phyloP scores from a whole-genome alignment of 2,329 filamentous ascomycete species.

The Lasiodiplodia sp. region DNA sequence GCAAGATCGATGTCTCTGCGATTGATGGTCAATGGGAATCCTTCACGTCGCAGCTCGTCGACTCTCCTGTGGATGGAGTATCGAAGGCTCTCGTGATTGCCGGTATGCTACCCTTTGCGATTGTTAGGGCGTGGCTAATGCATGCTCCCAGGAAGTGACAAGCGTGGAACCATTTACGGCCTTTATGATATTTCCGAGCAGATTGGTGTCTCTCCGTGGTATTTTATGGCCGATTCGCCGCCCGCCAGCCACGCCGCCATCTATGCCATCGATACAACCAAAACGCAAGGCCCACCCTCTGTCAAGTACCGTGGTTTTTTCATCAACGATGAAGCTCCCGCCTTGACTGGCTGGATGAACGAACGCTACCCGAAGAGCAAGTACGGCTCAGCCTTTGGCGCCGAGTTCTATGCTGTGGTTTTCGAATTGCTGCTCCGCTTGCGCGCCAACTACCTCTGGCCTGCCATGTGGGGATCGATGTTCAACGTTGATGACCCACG shows the following conservation, averaged over 20 bases:
- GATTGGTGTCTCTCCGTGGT: constrained; percentile 75
- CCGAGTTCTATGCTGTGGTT: constrained; percentile 72
- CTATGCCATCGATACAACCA: constrained; percentile 62
- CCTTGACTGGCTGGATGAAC: constrained; percentile 71
- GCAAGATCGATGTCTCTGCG: constrained; percentile 64
- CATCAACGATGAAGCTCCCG: constrained; percentile 74
- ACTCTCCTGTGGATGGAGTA: constrained; percentile 64
- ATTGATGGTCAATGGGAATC: constrained; percentile 74
- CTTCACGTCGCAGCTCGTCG: constrained; percentile 67
- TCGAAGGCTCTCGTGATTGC: constrained; percentile 70
- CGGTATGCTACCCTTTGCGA: constrained; percentile 40
- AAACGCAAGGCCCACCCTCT: constrained; percentile 65
- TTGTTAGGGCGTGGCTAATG: neutral
- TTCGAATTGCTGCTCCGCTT: constrained; percentile 75
- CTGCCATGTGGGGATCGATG: constrained; percentile 74
- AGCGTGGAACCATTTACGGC: constrained; percentile 72
- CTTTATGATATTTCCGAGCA: constrained; percentile 76
- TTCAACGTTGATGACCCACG: constrained; percentile 74
- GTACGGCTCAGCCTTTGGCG: constrained; percentile 51
- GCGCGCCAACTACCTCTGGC: constrained; percentile 79
- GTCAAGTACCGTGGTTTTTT: constrained; percentile 75
- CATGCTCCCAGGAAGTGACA: constrained; percentile 60
- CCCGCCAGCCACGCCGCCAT: constrained; percentile 60
- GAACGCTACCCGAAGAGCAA: constrained; percentile 55
- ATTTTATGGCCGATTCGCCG: constrained; percentile 72